A percentile compares a stretch with the other conserved stretches of the same genome.
Conservation (phyloP, 352 stramenopile genomes). For the Phytopythium helicoides region DNA sequence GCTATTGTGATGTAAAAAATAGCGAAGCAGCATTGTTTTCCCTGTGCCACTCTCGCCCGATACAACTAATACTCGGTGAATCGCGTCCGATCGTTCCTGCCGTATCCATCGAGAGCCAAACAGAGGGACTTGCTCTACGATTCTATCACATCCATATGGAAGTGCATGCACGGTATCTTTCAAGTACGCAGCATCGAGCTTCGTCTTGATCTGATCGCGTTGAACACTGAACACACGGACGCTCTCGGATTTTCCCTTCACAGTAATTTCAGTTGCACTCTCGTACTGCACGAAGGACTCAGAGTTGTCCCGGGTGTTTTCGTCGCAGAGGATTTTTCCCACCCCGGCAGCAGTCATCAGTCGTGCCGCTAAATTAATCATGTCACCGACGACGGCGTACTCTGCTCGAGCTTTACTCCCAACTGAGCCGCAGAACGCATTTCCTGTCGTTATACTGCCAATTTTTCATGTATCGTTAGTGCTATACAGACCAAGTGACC, state of each 20-base stretch:
- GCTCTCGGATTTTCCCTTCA: slow-evolving; percentile 59
- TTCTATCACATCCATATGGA: slow-evolving; percentile 47
- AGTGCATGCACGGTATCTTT: slow-evolving; percentile 27
- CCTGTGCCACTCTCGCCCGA: slow-evolving; percentile 57
- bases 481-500: background rate
- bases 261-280: slow-evolving; percentile 34
- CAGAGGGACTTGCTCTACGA: slow-evolving; percentile 46
- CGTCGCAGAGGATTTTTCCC: slow-evolving; percentile 75
- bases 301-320: slow-evolving; percentile 54
- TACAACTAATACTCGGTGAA: slow-evolving; percentile 49
- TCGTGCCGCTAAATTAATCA: slow-evolving; percentile 79
- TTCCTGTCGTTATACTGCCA: slow-evolving; percentile 62
- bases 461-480: slow-evolving; percentile 1
- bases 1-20: slow-evolving; percentile 48
- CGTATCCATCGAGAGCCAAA: slow-evolving; percentile 27
- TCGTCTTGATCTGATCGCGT: slow-evolving; percentile 24
- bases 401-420: slow-evolving; percentile 67
- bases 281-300: slow-evolving; percentile 58
- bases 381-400: slow-evolving; percentile 81
- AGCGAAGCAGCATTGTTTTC: slow-evolving; percentile 65
- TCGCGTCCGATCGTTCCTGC: slow-evolving; percentile 3
- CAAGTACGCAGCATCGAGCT: slow-evolving; percentile 28
- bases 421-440: slow-evolving; percentile 73
- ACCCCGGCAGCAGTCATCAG: slow-evolving; percentile 64
- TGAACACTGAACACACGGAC: slow-evolving; percentile 53